phyloP scores from a whole-genome alignment of 139 green algal species.

The Auxenochlorella pyrenoidosa region DNA sequence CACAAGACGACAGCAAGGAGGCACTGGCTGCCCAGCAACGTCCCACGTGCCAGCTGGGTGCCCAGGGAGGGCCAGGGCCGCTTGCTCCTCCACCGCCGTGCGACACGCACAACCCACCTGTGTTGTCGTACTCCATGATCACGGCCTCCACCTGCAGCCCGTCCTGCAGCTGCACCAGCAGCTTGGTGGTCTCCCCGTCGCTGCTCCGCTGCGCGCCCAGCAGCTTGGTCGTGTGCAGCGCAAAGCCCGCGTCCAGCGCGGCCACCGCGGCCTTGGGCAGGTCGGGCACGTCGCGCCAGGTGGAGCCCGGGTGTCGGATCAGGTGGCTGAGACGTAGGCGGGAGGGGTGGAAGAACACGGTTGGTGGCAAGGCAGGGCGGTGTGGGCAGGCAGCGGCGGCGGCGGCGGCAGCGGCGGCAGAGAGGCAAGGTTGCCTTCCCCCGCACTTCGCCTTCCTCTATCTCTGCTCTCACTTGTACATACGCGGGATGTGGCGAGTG shows the following conservation, averaged over 20 bases:
- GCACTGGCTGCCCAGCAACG: no score
- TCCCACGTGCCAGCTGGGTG: no score
- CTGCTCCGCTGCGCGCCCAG: slow-evolving; percentile 57
- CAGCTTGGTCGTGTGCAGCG: slow-evolving; percentile 63
- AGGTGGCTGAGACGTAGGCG: slow-evolving; percentile 61
- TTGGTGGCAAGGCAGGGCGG: not conserved
- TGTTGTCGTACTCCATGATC: slow-evolving; percentile 89
- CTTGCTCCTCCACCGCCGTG: no score
- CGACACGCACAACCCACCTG: no score
- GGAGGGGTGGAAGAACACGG: not conserved
- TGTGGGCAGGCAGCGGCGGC: not conserved
- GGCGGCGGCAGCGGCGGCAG: not conserved
- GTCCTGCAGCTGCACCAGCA: slow-evolving; percentile 92
- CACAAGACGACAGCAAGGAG: no score
- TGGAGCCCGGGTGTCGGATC: slow-evolving; percentile 57
- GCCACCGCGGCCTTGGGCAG: slow-evolving; percentile 72
- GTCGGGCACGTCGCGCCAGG: slow-evolving; percentile 72
- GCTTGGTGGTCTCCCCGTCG: slow-evolving; percentile 85
- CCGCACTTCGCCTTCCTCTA: not conserved
- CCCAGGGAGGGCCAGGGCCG: no score
- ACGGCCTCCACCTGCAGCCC: slow-evolving; percentile 91
- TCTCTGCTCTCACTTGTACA: slow-evolving; percentile 67
- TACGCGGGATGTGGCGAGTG: slow-evolving; percentile 52
- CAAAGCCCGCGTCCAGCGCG: slow-evolving; percentile 69
- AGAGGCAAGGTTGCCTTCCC: not conserved